Evolutionary conservation across 2,329 filamentous ascomycete genomes (phyloP).

Genomic region (Phaeosphaeria sp.): DNA sequence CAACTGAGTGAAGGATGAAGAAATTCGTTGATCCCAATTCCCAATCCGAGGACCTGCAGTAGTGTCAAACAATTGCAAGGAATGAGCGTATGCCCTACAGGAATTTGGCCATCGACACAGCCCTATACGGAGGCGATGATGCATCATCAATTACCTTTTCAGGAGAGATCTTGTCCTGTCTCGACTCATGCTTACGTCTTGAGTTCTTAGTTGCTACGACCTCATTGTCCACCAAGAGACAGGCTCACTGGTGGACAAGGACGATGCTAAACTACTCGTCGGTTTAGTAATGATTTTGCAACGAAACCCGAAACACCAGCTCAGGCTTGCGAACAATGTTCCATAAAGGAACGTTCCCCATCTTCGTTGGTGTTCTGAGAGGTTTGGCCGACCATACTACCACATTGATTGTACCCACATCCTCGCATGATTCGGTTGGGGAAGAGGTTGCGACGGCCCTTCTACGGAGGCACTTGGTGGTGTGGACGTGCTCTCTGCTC

Average conservation of each 20-base stretch:
- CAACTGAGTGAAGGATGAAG: conserved; percentile 8
- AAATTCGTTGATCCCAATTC: conserved; percentile 12
- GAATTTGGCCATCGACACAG: not conserved
- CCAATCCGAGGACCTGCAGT: conserved; percentile 27
- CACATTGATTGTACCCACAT: not conserved
- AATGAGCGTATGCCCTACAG: conserved; percentile 4
- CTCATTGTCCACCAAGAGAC: not conserved
- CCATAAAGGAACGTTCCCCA: not conserved
- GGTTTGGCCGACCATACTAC: not conserved
- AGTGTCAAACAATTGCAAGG: conserved; percentile 24
- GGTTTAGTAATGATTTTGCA: not conserved
- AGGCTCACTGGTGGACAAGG: not conserved
- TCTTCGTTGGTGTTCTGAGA: not conserved
- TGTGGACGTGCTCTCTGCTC: not conserved
- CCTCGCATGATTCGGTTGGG: conserved; percentile 12
- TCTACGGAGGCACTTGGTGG: conserved; percentile 12
- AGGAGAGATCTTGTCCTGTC: not conserved
- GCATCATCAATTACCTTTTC: not conserved
- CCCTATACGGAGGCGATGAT: not conserved
- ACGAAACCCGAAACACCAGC: not conserved
- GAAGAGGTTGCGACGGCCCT: conserved; percentile 20
- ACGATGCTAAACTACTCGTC: not conserved
- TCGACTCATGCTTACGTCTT: not conserved
- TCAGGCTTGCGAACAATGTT: not conserved
- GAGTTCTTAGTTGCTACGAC: not conserved